A percentile compares a stretch with the other conserved stretches of the same genome.
These are phyloP conservation scores for Stemphylium beticola DNA, from an alignment of 2,329 filamentous ascomycete species.

Conservation along the genomic window DNA sequence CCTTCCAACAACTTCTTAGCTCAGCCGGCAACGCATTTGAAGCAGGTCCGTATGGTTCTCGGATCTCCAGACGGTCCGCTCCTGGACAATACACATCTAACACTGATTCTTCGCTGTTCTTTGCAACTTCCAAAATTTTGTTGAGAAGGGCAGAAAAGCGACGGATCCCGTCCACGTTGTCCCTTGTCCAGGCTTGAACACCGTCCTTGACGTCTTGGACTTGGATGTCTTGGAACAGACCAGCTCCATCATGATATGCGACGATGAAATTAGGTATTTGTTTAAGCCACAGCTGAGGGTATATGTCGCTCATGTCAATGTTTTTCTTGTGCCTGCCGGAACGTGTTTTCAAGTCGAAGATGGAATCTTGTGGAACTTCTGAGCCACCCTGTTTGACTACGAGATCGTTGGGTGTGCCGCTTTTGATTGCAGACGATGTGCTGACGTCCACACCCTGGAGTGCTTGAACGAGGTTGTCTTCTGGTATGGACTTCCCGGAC, in stretches of 20 bases:
- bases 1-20: slow-evolving; percentile 17
- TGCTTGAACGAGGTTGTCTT: slow-evolving; percentile 18
- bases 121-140: slow-evolving; percentile 39
- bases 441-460: slow-evolving; percentile 18
- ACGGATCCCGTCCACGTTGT: slow-evolving; percentile 41
- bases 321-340: slow-evolving; percentile 39
- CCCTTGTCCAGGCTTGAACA: slow-evolving; percentile 52
- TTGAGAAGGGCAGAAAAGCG: slow-evolving; percentile 38
- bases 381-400: slow-evolving; percentile 27
- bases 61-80: slow-evolving; percentile 44
- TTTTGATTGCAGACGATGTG: neutral
- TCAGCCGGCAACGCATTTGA: slow-evolving; percentile 29
- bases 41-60: slow-evolving; percentile 35
- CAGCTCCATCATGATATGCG: slow-evolving; percentile 55
- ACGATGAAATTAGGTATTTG: slow-evolving; percentile 61
- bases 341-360: slow-evolving; percentile 62
- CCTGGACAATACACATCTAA: slow-evolving; percentile 47
- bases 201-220: slow-evolving; percentile 47
- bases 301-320: slow-evolving; percentile 50
- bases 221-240: slow-evolving; percentile 53
- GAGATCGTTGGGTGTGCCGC: slow-evolving; percentile 12
- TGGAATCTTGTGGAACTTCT: slow-evolving; percentile 49
- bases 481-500: neutral
- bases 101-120: slow-evolving; percentile 17
- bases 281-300: slow-evolving; percentile 57